These are phyloP conservation scores for Styphnolobium japonicum DNA, from an alignment of 306 rosid genomes.

Conservation along the genomic window DNA sequence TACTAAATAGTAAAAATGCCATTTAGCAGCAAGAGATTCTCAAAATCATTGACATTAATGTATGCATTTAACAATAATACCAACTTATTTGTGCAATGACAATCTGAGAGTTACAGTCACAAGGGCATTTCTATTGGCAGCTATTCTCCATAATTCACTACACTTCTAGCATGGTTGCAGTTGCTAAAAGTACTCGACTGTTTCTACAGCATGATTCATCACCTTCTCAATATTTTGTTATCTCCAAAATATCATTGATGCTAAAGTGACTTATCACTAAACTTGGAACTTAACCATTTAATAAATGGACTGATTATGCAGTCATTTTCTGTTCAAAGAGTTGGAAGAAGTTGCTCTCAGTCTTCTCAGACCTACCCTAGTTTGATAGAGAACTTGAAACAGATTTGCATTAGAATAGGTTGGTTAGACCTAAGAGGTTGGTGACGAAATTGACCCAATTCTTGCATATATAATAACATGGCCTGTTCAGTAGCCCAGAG, in stretches of 20 bases:
- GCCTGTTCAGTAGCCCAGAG: conserved; percentile 1
- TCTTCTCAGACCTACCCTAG: conserved; percentile 17
- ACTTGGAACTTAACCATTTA: conserved; percentile 4
- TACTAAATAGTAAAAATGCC: not conserved
- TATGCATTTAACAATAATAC: not conserved
- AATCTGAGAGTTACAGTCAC: not conserved
- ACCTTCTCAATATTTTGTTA: not conserved
- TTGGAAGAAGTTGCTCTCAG: conserved; percentile 42
- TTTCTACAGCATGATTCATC: not conserved
- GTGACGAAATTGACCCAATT: conserved; percentile 34
- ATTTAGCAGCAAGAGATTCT: not conserved
- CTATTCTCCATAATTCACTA: not conserved
- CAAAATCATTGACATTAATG: not conserved
- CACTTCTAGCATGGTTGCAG: not conserved
- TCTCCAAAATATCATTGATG: not conserved
- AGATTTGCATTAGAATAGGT: conserved; percentile 8
- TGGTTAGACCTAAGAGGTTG: conserved; percentile 43
- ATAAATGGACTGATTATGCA: not conserved
- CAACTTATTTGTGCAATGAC: not conserved
- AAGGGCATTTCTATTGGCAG: not conserved
- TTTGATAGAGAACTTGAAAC: conserved; percentile 33
- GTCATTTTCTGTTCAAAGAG: conserved; percentile 20
- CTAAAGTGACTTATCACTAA: not conserved
- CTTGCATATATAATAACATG: conserved; percentile 4
- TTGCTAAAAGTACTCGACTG: not conserved